These are phyloP conservation scores for Helianthus tuberosus DNA, from an alignment of 129 eudicot genomes.

Conservation along the genomic window DNA sequence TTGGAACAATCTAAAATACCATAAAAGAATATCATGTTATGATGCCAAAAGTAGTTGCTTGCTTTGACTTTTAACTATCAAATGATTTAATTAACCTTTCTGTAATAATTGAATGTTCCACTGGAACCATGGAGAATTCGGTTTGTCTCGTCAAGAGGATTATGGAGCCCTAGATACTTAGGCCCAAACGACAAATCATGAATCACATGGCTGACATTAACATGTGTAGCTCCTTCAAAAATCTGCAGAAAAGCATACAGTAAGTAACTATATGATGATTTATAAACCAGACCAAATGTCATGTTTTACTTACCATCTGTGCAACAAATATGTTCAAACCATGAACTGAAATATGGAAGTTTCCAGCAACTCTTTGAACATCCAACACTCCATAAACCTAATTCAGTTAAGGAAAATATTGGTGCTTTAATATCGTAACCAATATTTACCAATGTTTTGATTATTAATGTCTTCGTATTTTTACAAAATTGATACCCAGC, in stretches of 20 bases:
- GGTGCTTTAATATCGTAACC: conserved; percentile 2
- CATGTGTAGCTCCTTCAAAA: conserved; percentile 89
- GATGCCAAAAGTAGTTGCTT: neutral
- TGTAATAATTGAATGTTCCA: conserved; percentile 97
- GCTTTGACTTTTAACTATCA: neutral
- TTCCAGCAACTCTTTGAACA: conserved; percentile 99
- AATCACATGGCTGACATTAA: conserved; percentile 93
- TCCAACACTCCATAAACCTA: conserved; percentile 95
- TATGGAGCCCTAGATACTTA: conserved; percentile 90
- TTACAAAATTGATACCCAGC: conserved; percentile 56
- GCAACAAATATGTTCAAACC: conserved; percentile 95
- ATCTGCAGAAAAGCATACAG: conserved; percentile 50
- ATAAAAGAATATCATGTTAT: neutral
- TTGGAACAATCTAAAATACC: conserved; percentile 83
- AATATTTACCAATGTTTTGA: too few species aligned
- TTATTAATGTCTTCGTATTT: neutral
- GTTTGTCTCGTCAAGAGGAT: conserved; percentile 84
- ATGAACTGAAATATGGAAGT: conserved; percentile 97
- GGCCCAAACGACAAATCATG: conserved; percentile 98
- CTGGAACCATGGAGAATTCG: conserved; percentile 77
- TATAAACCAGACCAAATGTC: conserved; percentile 7
- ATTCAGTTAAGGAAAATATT: conserved; percentile 13
- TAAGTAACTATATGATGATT: neutral
- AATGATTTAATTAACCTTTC: conserved; percentile 61
- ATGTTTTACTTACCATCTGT: conserved; percentile 72